Conservation (phyloP, 441 rosid species). For the Gossypium schwendimanii region DNA sequence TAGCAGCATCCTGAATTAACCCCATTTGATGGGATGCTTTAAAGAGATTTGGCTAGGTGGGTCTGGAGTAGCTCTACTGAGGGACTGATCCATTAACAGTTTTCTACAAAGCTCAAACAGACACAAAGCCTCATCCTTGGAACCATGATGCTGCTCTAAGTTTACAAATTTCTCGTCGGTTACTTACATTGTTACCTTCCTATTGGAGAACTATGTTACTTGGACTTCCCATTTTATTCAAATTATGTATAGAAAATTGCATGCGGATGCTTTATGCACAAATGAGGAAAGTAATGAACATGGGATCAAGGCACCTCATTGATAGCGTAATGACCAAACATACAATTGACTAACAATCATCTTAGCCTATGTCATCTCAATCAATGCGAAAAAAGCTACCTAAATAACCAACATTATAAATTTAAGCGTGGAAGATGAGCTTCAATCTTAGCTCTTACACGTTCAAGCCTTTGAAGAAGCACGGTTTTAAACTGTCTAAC, state of each 20-base stretch:
- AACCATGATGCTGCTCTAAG: not conserved
- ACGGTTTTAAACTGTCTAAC: constrained; percentile 90
- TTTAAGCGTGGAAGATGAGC: not conserved
- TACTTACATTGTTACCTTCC: not conserved
- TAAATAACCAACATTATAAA: not conserved
- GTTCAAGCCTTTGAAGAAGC: constrained; percentile 86
- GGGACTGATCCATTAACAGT: not conserved
- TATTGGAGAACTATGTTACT: not conserved
- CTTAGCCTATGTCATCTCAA: not conserved
- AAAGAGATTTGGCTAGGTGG: not conserved
- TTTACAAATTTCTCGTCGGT: not conserved
- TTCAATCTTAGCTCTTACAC: constrained; percentile 28
- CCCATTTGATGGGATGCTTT: not conserved
- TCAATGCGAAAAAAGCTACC: not conserved
- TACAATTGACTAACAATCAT: not conserved
- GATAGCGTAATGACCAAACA: not conserved
- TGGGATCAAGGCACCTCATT: not conserved
- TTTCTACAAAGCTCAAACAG: not conserved
- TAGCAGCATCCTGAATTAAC: not conserved
- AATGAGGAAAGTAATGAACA: not conserved
- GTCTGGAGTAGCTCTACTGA: not conserved
- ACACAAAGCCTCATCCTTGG: not conserved
- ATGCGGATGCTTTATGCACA: not conserved
- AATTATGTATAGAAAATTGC: not conserved
- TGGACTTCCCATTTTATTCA: not conserved